Evolutionary conservation across 2,329 filamentous ascomycete species (phyloP), one percentile per base, ranked within the genome.

Genomic region (Trichoderma brevicompactum): DNA sequence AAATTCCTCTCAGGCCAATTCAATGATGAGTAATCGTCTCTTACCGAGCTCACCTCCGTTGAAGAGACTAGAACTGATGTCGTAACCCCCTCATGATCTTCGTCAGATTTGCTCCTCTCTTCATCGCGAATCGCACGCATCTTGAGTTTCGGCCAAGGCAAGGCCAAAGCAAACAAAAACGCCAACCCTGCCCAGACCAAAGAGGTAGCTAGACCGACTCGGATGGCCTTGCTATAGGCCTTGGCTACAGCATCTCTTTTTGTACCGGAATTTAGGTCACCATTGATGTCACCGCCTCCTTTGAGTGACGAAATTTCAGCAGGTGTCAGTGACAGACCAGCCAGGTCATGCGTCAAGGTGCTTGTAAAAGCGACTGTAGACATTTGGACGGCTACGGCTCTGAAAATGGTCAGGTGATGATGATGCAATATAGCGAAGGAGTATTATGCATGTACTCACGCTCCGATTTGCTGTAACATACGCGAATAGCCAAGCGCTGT

Each of bases 391-490:
- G 52, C 36, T 19, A 54, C 52, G 7, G 52, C 52, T 10, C 52
- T 54, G 17, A 9, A 28, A 17, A 36, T 28, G 23, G 2, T 9
- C 19, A 41, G 7, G 23, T 19, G 5, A 34, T 10, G 12, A 28
- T 28, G 36, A 7, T 41, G 6, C 7, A 40, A 7, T 28, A 36
- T 2, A 46, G n/a, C 17, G 23, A 28, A 32, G 6, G 23, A 28
- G 23, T 2, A 28, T 28, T 28, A 28, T 28, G 23, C 5, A 17
- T 5, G 28, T 17, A 48, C 58, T 49, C 12, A 61, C 58, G 58
- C 28, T 17, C 58, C 58, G 32, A 61, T 44, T 34, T 61, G 58
- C 44, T 61, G 58, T 12, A 61, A 15, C 58, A 61, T 61, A 7
- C 40, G 40, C 17, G 58, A 61, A 40, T 61, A 61, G 40, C 58